Evolutionary conservation across 768 basidiomycete species (phyloP), one percentile per base, ranked within the genome.

Genomic region (Collybiopsis luxurians): DNA sequence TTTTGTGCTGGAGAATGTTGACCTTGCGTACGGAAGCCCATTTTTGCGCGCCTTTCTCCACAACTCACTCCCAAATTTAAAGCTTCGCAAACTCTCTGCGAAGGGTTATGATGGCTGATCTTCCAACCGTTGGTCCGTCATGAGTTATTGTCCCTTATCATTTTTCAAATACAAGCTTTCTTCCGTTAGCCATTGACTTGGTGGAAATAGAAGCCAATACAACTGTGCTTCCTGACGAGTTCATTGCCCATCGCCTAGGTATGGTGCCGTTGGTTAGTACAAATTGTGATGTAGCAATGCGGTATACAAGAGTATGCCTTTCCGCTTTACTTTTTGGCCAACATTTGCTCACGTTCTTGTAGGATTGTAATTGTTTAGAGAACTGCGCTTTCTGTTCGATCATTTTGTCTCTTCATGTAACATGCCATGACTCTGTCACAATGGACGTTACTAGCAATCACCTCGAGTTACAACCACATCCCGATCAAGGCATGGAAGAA

Each of bases 1-100:
- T 66, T 98, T 98, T 65, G 87, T 95, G 12, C 77, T 99, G 11
- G 90, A 93, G 69, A 96, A 97, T 81, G 95, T 98, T 36, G 95
- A 98, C 73, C 81, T 98, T 67, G 92, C 90, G 94, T 96, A 71
- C 71, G 93, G 67, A 36, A 44, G 45, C 23, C 19, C 26, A 38
- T 27, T 55, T 45, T 34, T 57, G 44, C 46, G 48, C 13, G 42
- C 46, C 59, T 62, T 42, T 48, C 19, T 48, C 56, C 45, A 15
- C 50, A n/a, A 57, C 55, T 60, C n/a, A 61, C 58, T 58, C 48
- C 57, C 46, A 40, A 42, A n/a, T 57, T 43, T 34, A 34, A 61
- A 95, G 94, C 45, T 90, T 96, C 63, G 96, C 96, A 53, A 99
- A 99, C 73, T 95, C 95, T 5, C 67, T 99, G 39, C 84, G 97